Evolutionary conservation across 2,329 filamentous ascomycete genomes (phyloP).

Genomic region (Neobulgaria alba): DNA sequence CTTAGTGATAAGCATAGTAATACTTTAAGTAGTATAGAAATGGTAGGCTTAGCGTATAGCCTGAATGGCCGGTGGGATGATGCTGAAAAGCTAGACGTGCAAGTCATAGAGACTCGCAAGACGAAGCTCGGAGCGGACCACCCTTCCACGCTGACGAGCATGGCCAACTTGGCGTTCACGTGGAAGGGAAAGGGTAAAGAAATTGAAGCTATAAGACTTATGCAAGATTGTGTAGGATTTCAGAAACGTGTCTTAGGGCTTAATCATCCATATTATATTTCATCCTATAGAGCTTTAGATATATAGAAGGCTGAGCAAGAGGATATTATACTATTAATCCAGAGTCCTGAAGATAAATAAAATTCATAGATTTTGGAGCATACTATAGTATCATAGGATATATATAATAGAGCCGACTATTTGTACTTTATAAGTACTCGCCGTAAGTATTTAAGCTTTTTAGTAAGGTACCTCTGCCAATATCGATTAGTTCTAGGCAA

Average conservation of each 20-base stretch:
- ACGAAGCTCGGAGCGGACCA: not conserved
- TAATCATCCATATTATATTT: conserved; percentile 11
- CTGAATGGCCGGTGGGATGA: conserved; percentile 5
- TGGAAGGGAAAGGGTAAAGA: conserved; percentile 5
- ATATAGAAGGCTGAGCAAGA: conserved; percentile 7
- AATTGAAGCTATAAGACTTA: conserved; percentile 5
- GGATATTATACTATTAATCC: conserved; percentile 2
- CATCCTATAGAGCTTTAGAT: conserved; percentile 7
- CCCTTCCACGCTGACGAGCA: conserved; percentile 4
- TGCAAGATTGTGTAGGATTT: conserved; percentile 5
- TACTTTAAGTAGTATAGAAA: not conserved
- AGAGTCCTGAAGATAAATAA: too few species aligned
- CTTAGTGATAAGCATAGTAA: not conserved
- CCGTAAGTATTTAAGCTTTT: too few species aligned
- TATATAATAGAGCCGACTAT: too few species aligned
- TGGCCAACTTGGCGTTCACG: conserved; percentile 6
- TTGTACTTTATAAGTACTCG: too few species aligned
- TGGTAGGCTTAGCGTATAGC: not conserved
- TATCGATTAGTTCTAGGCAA: too few species aligned
- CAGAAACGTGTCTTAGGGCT: conserved; percentile 1
- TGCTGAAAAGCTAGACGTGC: conserved; percentile 1
- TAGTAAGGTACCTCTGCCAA: too few species aligned
- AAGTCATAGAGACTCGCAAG: not conserved
- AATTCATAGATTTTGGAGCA: too few species aligned
- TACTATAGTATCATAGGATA: too few species aligned